A percentile compares a stretch with the other conserved stretches of the same genome.
These are phyloP conservation scores for Penicillium janthinellum DNA, from an alignment of 2,329 filamentous ascomycete genomes.

Conservation along the genomic window DNA sequence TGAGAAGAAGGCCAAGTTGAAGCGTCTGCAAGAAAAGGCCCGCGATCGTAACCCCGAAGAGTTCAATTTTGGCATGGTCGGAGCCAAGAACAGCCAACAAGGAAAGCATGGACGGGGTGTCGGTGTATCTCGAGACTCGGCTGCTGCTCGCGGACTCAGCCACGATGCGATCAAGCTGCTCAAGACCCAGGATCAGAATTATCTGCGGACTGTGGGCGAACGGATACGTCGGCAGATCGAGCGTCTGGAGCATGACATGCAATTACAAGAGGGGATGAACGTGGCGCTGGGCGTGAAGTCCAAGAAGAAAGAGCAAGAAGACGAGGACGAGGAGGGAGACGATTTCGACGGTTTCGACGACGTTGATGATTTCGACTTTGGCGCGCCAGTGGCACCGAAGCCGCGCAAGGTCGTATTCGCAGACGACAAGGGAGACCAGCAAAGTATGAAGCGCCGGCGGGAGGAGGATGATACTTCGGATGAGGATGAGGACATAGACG, in stretches of 20 bases:
- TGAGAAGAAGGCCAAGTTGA: slow-evolving; percentile 61
- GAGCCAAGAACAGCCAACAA: slow-evolving; percentile 44
- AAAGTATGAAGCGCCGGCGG: slow-evolving; percentile 27
- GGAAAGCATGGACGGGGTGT: slow-evolving; percentile 45
- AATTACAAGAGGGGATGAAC: slow-evolving; percentile 44
- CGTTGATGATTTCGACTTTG: slow-evolving; percentile 26
- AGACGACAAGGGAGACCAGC: slow-evolving; percentile 41
- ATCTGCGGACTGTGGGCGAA: slow-evolving; percentile 61
- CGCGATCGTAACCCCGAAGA: slow-evolving; percentile 66
- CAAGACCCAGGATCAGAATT: slow-evolving; percentile 67
- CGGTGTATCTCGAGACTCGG: slow-evolving; percentile 42
- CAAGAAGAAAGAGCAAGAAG: slow-evolving; percentile 20
- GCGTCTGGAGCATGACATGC: slow-evolving; percentile 50
- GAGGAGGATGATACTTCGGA: slow-evolving; percentile 27
- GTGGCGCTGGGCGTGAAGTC: slow-evolving; percentile 29
- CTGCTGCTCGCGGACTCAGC: slow-evolving; percentile 49
- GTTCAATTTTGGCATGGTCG: slow-evolving; percentile 67
- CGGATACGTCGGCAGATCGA: slow-evolving; percentile 56
- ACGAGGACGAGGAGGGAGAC: slow-evolving; percentile 14
- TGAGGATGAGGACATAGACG: slow-evolving; percentile 27
- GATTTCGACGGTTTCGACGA: slow-evolving; percentile 27
- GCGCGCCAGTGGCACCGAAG: slow-evolving; percentile 26
- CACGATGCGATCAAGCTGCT: slow-evolving; percentile 63
- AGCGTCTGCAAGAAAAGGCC: slow-evolving; percentile 61
- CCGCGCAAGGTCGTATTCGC: slow-evolving; percentile 44